These are phyloP conservation scores for Coleophoma eucalyptorum DNA, from an alignment of 2,329 filamentous ascomycete genomes.

Conservation along the genomic window DNA sequence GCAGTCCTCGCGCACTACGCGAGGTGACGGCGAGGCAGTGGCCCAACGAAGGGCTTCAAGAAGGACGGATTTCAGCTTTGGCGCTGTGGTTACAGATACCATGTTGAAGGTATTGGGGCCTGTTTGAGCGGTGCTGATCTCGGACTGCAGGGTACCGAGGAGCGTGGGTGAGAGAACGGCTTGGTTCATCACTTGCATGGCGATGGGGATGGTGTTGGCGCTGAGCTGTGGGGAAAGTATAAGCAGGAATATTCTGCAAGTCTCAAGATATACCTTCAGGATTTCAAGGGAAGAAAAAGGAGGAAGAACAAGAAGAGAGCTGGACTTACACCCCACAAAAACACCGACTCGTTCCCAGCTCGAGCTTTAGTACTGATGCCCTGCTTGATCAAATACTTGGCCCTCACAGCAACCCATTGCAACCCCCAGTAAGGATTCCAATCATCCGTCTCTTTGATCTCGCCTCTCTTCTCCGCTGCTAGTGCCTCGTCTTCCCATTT, in stretches of 20 bases:
- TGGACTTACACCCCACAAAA: conserved; percentile 12
- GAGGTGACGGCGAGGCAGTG: conserved; percentile 10
- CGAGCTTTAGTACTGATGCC: conserved; percentile 7
- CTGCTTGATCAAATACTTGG: conserved; percentile 5
- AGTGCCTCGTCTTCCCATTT: conserved; percentile 10
- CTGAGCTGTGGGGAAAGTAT: conserved; percentile 2
- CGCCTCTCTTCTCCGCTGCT: conserved; percentile 4
- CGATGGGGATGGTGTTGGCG: conserved; percentile 10
- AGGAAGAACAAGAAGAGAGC: background rate
- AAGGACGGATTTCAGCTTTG: conserved; percentile 8
- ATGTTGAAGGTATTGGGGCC: conserved; percentile 4
- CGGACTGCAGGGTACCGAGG: conserved; percentile 1
- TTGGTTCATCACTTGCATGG: conserved; percentile 8
- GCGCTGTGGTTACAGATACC: conserved; percentile 1
- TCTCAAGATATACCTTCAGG: too few species aligned
- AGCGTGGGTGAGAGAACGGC: conserved; percentile 3
- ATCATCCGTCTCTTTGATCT: conserved; percentile 3
- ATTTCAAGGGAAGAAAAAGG: too few species aligned
- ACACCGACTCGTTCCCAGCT: conserved; percentile 8
- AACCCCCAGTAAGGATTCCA: conserved; percentile 12
- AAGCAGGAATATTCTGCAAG: background rate
- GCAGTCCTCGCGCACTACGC: conserved; percentile 8
- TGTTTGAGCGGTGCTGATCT: conserved; percentile 1
- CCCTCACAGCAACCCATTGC: conserved; percentile 4
- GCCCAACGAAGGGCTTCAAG: conserved; percentile 12